Evolutionary conservation across 2,329 filamentous ascomycete species (phyloP).

Genomic region (Lachnellula cervina): DNA sequence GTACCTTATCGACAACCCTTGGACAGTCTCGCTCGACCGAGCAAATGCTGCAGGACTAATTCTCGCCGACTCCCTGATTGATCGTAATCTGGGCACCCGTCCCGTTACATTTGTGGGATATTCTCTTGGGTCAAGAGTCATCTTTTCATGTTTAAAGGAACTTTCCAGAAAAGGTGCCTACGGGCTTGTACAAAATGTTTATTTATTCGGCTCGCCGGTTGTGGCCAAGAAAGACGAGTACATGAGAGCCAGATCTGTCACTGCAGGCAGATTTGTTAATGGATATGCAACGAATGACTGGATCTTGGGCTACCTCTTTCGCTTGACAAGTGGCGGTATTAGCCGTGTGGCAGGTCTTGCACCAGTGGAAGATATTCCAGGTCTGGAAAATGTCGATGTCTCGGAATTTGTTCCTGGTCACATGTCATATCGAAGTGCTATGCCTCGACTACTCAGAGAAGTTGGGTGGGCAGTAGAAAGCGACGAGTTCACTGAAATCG

Average conservation of each 20-base stretch:
- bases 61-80: conserved; percentile 87
- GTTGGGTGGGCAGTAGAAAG: conserved; percentile 89
- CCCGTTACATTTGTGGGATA: conserved; percentile 94
- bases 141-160: conserved; percentile 86
- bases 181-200: conserved; percentile 90
- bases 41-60: conserved; percentile 87
- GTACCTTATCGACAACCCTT: conserved; percentile 97
- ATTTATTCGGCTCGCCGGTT: conserved; percentile 86
- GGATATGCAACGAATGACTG: conserved; percentile 93
- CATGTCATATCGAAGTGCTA: conserved; percentile 92
- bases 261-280: conserved; percentile 90
- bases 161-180: conserved; percentile 77
- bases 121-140: conserved; percentile 85
- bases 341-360: conserved; percentile 81
- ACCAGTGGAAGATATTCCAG: conserved; percentile 68
- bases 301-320: conserved; percentile 95
- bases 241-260: conserved; percentile 71
- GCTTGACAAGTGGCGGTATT: conserved; percentile 87
- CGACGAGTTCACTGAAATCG: conserved; percentile 93
- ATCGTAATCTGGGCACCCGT: conserved; percentile 83
- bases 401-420: conserved; percentile 83
- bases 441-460: conserved; percentile 80
- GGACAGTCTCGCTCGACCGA: conserved; percentile 91
- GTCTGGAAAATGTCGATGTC: conserved; percentile 84
- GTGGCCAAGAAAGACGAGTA: conserved; percentile 92